These are phyloP conservation scores for Hortiboletus flavorubellus DNA, from an alignment of 768 basidiomycete species.

Conservation along the genomic window DNA sequence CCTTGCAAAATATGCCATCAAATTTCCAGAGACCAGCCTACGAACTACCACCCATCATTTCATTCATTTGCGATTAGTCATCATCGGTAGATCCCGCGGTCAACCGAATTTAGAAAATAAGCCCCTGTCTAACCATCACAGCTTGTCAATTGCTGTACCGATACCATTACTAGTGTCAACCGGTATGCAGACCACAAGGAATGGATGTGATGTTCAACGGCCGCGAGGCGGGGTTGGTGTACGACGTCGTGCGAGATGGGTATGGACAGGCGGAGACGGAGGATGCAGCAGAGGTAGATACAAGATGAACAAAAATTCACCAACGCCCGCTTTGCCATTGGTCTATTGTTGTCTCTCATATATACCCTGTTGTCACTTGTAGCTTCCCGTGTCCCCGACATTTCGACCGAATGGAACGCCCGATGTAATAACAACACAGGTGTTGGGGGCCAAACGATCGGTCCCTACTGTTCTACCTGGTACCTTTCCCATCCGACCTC, in stretches of 20 bases:
- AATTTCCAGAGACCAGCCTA: constrained; percentile 1
- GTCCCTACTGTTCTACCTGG: constrained; percentile 38
- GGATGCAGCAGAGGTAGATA: too few species aligned
- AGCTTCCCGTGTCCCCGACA: not conserved
- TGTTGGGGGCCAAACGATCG: too few species aligned
- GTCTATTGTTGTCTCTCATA: not conserved
- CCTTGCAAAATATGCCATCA: constrained; percentile 69
- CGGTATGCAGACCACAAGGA: too few species aligned
- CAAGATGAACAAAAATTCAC: not conserved
- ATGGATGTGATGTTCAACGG: too few species aligned
- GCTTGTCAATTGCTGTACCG: too few species aligned
- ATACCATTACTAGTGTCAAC: too few species aligned
- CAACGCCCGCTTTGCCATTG: not conserved
- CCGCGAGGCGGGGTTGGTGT: constrained; percentile 53
- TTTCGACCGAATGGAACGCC: not conserved
- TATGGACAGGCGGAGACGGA: not conserved
- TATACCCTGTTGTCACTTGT: not conserved
- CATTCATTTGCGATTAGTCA: constrained; percentile 19
- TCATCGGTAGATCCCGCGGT: constrained; percentile 14
- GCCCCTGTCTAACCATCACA: not conserved
- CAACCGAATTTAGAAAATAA: not conserved
- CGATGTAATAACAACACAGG: not conserved
- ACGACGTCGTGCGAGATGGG: not conserved
- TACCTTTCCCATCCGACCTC: constrained; percentile 88
- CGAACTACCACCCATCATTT: constrained; percentile 7